A percentile compares a stretch with the other conserved stretches of the same genome.
Evolutionary conservation across 371 early-diverging fungal species (phyloP).

Genomic region (Mucor saturninus): DNA sequence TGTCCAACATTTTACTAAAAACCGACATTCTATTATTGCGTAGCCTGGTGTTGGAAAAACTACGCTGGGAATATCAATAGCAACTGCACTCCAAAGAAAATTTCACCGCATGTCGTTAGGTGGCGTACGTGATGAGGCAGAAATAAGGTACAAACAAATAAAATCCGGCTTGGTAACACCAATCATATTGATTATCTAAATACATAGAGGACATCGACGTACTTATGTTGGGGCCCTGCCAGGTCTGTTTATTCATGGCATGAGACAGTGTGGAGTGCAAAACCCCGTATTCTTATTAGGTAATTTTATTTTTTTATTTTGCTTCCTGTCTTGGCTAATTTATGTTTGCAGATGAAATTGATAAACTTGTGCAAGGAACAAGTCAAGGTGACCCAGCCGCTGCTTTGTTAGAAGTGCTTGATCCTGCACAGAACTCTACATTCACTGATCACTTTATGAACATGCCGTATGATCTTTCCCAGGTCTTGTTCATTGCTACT

Average conservation of each 20-base stretch:
- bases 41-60: slow-evolving; percentile 87
- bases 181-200: neutral
- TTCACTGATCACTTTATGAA: slow-evolving; percentile 84
- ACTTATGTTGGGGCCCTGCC: slow-evolving; percentile 92
- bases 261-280: slow-evolving; percentile 74
- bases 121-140: slow-evolving; percentile 89
- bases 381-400: slow-evolving; percentile 84
- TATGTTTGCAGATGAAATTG: slow-evolving; percentile 75
- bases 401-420: slow-evolving; percentile 86
- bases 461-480: slow-evolving; percentile 82
- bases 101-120: slow-evolving; percentile 87
- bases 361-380: slow-evolving; percentile 74
- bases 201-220: slow-evolving; percentile 75
- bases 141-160: slow-evolving; percentile 62
- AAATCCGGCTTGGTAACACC: neutral
- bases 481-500: slow-evolving; percentile 86
- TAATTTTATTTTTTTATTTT: slow-evolving; percentile 23
- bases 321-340: neutral
- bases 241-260: slow-evolving; percentile 79
- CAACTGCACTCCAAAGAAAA: slow-evolving; percentile 75
- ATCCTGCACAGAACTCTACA: slow-evolving; percentile 80
- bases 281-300: slow-evolving; percentile 83
- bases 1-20: no score
- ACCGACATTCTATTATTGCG: no score
- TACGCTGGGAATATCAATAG: slow-evolving; percentile 78